These are phyloP conservation scores for Rhodamnia rubescens DNA, from an alignment of 345 rosid species.

Conservation along the genomic window DNA sequence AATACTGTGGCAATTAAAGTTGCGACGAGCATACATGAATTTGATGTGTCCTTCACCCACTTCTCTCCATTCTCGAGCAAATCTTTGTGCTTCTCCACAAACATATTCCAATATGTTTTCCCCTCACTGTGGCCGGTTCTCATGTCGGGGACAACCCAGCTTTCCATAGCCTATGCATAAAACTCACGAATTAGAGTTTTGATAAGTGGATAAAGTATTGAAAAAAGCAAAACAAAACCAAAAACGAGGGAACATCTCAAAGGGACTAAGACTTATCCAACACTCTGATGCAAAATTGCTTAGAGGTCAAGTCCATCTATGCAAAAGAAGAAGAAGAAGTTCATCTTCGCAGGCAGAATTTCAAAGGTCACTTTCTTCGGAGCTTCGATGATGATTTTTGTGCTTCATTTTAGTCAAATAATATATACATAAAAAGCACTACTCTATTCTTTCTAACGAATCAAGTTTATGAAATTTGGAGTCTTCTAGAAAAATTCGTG, in stretches of 20 bases:
- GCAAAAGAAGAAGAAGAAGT: too few relatives aligned
- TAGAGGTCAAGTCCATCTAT: too few relatives aligned
- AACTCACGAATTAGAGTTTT: neutral
- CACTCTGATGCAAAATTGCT: too few relatives aligned
- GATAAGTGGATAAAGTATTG: neutral
- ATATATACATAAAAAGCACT: too few relatives aligned
- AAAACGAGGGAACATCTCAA: accelerated
- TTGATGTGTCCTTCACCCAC: conserved; percentile 8
- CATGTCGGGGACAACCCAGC: neutral
- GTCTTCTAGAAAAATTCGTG: neutral
- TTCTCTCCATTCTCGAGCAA: neutral
- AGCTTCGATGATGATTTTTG: neutral
- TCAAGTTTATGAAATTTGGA: too few relatives aligned
- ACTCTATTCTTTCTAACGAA: too few relatives aligned
- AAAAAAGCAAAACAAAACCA: accelerated
- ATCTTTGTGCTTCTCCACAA: neutral
- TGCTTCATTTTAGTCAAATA: too few relatives aligned
- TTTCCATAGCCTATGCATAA: neutral
- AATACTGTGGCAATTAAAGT: conserved; percentile 15
- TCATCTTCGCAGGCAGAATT: neutral
- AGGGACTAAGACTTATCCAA: neutral
- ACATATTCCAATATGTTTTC: neutral
- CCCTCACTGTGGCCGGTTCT: accelerated
- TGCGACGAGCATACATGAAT: conserved; percentile 16
- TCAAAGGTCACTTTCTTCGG: accelerated